phyloP scores from a whole-genome alignment of 257 asterid species.

The Penstemon davidsonii region DNA sequence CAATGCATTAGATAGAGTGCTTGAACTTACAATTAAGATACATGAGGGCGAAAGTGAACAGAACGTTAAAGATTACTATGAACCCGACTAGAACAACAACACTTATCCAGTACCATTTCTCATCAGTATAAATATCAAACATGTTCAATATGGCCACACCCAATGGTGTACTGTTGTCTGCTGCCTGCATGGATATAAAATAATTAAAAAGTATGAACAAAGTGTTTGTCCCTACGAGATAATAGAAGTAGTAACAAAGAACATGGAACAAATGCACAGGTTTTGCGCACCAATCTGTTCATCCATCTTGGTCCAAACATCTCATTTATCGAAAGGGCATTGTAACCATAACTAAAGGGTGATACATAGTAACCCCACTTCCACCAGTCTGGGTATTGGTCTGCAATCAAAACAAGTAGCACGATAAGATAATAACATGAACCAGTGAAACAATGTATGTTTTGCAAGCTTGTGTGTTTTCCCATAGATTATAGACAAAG shows the following conservation, averaged over 20 bases:
- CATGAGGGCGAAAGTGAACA: conserved; percentile 62
- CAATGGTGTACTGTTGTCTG: conserved; percentile 39
- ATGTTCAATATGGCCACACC: conserved; percentile 47
- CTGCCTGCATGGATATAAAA: conserved; percentile 36
- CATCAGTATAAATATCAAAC: conserved; percentile 40
- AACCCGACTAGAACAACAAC: conserved; percentile 54
- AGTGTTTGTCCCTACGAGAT: neutral
- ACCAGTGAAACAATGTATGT: too few species aligned
- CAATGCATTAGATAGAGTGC: neutral
- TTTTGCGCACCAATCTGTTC: conserved; percentile 45
- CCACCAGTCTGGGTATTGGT: conserved; percentile 68
- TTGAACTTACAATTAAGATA: conserved; percentile 62
- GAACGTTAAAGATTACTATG: conserved; percentile 54
- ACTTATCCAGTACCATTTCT: conserved; percentile 63
- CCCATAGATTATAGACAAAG: too few species aligned
- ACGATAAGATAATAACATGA: too few species aligned
- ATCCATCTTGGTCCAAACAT: conserved; percentile 71
- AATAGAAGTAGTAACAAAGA: neutral
- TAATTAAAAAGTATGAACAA: neutral
- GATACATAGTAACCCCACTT: conserved; percentile 70
- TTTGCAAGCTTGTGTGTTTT: too few species aligned
- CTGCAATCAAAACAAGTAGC: conserved; percentile 31
- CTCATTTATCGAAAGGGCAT: conserved; percentile 60
- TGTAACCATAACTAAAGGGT: conserved; percentile 63
- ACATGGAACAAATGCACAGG: neutral